Percentiles rank a stretch among this genome's conserved stretches.
phyloP scores from a whole-genome alignment of 371 early-diverging fungal genomes.

The Circinella umbellata region DNA sequence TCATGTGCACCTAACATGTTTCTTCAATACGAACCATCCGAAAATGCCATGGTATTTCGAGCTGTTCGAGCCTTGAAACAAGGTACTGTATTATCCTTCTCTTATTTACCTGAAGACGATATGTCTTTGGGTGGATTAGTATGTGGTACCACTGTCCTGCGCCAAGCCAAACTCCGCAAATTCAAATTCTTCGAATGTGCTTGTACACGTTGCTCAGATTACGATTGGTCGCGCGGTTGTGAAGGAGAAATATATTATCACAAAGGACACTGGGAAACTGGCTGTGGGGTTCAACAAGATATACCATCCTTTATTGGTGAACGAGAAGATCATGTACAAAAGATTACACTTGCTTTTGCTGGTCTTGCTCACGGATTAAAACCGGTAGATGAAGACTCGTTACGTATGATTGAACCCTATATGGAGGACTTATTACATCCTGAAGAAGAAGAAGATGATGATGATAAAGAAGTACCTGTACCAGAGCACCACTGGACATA shows the following conservation, averaged over 20 bases:
- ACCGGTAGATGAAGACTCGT: slow-evolving; percentile 27
- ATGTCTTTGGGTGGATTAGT: slow-evolving; percentile 44
- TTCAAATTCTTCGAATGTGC: slow-evolving; percentile 53
- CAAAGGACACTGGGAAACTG: not conserved
- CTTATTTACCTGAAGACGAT: slow-evolving; percentile 54
- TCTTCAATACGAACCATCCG: slow-evolving; percentile 41
- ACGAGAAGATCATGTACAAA: slow-evolving; percentile 25
- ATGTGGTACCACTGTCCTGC: slow-evolving; percentile 38
- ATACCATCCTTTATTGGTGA: slow-evolving; percentile 24
- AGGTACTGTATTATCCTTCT: slow-evolving; percentile 45
- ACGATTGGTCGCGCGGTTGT: slow-evolving; percentile 41
- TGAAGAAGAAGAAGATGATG: not conserved
- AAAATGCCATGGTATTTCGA: slow-evolving; percentile 44
- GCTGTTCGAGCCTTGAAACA: slow-evolving; percentile 32
- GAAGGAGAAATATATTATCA: not conserved
- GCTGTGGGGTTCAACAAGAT: not conserved
- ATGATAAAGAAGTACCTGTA: slow-evolving; percentile 14
- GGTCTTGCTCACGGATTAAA: slow-evolving; percentile 29
- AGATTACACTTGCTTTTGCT: slow-evolving; percentile 37
- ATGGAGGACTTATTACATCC: slow-evolving; percentile 33
- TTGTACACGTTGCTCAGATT: slow-evolving; percentile 45
- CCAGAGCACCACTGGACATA: slow-evolving; percentile 46
- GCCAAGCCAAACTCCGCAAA: slow-evolving; percentile 36
- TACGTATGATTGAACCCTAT: slow-evolving; percentile 50
- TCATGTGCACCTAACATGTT: slow-evolving; percentile 55